Conservation (phyloP, 2,329 filamentous ascomycete species). For the Fusarium miscanthi region DNA sequence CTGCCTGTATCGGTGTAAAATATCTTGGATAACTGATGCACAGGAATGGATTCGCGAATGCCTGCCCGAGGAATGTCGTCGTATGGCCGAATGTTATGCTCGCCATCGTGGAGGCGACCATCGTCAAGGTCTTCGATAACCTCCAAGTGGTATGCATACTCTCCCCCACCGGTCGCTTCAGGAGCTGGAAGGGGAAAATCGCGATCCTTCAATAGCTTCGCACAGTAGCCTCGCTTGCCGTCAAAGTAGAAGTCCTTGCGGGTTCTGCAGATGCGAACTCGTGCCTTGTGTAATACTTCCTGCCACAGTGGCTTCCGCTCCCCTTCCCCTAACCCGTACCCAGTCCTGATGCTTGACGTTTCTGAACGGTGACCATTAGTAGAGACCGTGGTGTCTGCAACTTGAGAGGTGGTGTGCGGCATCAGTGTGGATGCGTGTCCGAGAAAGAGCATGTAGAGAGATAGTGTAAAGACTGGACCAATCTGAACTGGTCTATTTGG, state of each 20-base stretch:
- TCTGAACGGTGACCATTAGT: background rate
- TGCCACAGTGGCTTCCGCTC: slow-evolving; percentile 86
- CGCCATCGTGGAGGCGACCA: slow-evolving; percentile 62
- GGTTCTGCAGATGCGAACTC: slow-evolving; percentile 80
- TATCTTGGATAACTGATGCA: slow-evolving; percentile 80
- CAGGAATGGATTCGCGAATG: slow-evolving; percentile 64
- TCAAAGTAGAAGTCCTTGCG: slow-evolving; percentile 53
- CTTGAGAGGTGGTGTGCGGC: slow-evolving; percentile 11
- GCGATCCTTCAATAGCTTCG: background rate
- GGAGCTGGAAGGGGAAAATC: background rate
- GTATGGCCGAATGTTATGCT: slow-evolving; percentile 50
- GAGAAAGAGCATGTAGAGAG: slow-evolving; percentile 94
- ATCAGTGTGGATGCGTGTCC: slow-evolving; percentile 70
- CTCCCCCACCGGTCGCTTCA: slow-evolving; percentile 19
- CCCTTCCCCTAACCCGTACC: slow-evolving; percentile 46
- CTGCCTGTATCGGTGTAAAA: slow-evolving; percentile 94
- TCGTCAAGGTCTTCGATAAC: slow-evolving; percentile 83
- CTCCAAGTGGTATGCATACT: slow-evolving; percentile 82
- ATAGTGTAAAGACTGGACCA: slow-evolving; percentile 86
- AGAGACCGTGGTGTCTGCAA: background rate
- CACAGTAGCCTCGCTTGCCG: slow-evolving; percentile 30
- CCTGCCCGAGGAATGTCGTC: slow-evolving; percentile 58
- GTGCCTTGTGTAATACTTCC: slow-evolving; percentile 93
- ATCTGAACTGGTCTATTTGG: slow-evolving; percentile 78
- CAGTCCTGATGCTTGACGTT: background rate